Conservation (phyloP, 495 filamentous ascomycete genomes). For the Aspergillus indologenus region DNA sequence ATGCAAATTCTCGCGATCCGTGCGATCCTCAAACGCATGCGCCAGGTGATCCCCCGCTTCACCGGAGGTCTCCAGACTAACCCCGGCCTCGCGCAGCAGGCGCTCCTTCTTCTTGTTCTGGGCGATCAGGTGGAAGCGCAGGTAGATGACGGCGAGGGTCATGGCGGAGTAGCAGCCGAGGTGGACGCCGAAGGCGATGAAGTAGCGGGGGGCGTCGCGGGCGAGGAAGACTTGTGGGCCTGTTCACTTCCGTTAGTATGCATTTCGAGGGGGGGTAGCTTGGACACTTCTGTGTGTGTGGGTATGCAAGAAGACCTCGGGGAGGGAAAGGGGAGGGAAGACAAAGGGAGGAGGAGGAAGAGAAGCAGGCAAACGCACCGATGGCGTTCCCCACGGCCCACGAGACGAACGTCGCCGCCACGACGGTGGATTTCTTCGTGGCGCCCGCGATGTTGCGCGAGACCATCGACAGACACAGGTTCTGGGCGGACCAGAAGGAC, state of each 20-base stretch:
- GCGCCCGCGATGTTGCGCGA: constrained; percentile 65
- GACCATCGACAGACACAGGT: constrained; percentile 56
- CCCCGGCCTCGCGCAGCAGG: constrained; percentile 26
- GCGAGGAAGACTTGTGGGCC: constrained; percentile 48
- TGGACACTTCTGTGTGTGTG: too few species aligned
- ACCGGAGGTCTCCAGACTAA: constrained; percentile 17
- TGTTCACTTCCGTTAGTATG: neutral
- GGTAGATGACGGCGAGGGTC: constrained; percentile 33
- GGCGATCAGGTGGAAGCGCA: constrained; percentile 34
- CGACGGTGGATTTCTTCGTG: constrained; percentile 59
- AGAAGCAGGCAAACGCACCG: constrained; percentile 18
- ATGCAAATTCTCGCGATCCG: constrained; percentile 45
- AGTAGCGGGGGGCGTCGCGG: constrained; percentile 36
- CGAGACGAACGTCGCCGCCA: constrained; percentile 43
- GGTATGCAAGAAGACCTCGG: too few species aligned
- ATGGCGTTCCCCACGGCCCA: constrained; percentile 46
- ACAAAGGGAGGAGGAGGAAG: neutral
- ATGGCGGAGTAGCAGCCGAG: constrained; percentile 41
- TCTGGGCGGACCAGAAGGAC: constrained; percentile 57
- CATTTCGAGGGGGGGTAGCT: too few species aligned
- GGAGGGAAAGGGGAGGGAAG: too few species aligned
- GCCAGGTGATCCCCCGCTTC: constrained; percentile 24
- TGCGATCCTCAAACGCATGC: constrained; percentile 48
- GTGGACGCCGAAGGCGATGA: constrained; percentile 43
- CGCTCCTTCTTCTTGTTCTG: constrained; percentile 43